phyloP scores from a whole-genome alignment of 768 basidiomycete genomes.

The Boletus huronensis region DNA sequence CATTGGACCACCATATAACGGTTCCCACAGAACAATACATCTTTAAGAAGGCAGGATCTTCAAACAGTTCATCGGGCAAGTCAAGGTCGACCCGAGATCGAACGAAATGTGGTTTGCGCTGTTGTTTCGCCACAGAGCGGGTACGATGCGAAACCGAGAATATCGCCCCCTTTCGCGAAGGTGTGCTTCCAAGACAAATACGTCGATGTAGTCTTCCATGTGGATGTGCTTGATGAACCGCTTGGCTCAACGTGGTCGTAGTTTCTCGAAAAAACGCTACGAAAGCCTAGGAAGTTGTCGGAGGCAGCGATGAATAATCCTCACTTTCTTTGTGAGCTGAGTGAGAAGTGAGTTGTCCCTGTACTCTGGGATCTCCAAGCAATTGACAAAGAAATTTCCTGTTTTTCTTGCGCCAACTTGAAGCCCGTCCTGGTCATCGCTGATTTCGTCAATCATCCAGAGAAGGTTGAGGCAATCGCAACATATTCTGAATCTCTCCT shows the following conservation, averaged over 20 bases:
- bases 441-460: slow-evolving; percentile 66
- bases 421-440: slow-evolving; percentile 59
- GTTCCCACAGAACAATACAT: slow-evolving; percentile 61
- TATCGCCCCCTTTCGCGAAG: slow-evolving; percentile 53
- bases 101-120: slow-evolving; percentile 66
- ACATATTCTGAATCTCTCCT: slow-evolving; percentile 54
- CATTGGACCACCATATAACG: slow-evolving; percentile 69
- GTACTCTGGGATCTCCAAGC: slow-evolving; percentile 49
- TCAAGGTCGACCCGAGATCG: slow-evolving; percentile 57
- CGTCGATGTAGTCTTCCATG: slow-evolving; percentile 54
- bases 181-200: slow-evolving; percentile 57
- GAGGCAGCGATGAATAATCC: slow-evolving; percentile 13
- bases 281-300: neutral
- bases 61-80: slow-evolving; percentile 58
- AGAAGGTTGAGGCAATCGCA: slow-evolving; percentile 63
- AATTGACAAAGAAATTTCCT: slow-evolving; percentile 49
- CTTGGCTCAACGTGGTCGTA: slow-evolving; percentile 37
- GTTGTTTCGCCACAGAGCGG: slow-evolving; percentile 60
- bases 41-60: slow-evolving; percentile 50
- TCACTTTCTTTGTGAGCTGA: slow-evolving; percentile 59
- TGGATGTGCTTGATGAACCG: slow-evolving; percentile 54
- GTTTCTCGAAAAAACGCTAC: slow-evolving; percentile 46
- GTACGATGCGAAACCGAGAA: slow-evolving; percentile 55
- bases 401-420: slow-evolving; percentile 53
- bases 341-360: slow-evolving; percentile 56